Base-by-base conservation (phyloP, 2,329 filamentous ascomycete species). In the Fusarium hostae region DNA sequence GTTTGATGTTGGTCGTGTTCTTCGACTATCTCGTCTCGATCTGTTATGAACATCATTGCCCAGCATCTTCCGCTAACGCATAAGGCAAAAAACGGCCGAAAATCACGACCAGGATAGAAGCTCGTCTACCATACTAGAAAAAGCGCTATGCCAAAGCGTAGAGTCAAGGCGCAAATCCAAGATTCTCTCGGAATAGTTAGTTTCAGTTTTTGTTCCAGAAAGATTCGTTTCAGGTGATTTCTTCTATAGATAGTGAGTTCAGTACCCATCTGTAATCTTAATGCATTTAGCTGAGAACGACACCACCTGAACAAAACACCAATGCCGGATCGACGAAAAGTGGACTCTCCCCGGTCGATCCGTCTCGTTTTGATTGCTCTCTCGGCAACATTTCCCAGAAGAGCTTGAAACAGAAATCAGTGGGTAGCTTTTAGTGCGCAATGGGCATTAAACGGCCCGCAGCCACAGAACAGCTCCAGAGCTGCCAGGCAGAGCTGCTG, bases 151-250 rank as follows among this genome's bases (percentile, higher is more conserved):
- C 55, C 59, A 47, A 58, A 57, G n/a, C 39, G 54, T 20, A 39
- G 18, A 34, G 22, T 41, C 57, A 62, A 54, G 37, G 40, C 47
- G 66, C 40, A 64, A 47, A 64, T 41, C 64, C 32, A 40, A 9
- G 7, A 47, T 64, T 6, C 22, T 63, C 44, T 62, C 2, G 40
- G 66, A 26, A 68, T 68, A 68, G 59, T 40, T 32, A 44, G 64
- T 68, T 64, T 68, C 66, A 68, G 40, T 48, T 39, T 51, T 40
- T 24, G 66, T 68, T 64, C 50, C 66, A 68, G 40, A 64, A 58
- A 68, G 24, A 64, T n/a, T 59, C 52, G 66, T 68, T 68, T 68
- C 66, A 68, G 66, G 66, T 68, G 22, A 34, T 59, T 35, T 59
- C 24, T 57, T 30, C 32, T 63, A 37, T 43, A 24, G 18, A 52